A percentile compares a stretch with the other conserved stretches of the same genome.
These are phyloP conservation scores for Soucietia sequanensis DNA, from an alignment of 805 yeast species.

Conservation along the genomic window DNA sequence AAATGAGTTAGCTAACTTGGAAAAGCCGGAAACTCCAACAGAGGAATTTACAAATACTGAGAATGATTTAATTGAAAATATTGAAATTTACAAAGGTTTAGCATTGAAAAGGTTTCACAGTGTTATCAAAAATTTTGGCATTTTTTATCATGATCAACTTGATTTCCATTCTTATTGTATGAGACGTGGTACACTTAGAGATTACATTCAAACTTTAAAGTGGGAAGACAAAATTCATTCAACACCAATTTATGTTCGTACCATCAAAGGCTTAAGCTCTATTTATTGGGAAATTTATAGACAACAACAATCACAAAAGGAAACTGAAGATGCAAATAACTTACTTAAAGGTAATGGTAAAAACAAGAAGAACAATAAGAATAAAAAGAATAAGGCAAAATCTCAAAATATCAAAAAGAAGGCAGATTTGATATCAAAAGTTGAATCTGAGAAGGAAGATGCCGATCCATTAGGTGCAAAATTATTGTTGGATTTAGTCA, in stretches of 20 bases:
- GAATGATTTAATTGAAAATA: conserved; percentile 39
- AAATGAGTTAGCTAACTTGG: conserved; percentile 14
- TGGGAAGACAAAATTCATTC: conserved; percentile 81
- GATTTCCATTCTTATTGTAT: conserved; percentile 94
- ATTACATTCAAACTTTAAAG: conserved; percentile 68
- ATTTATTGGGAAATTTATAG: conserved; percentile 48
- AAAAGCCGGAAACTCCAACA: conserved; percentile 11
- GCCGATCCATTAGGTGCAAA: conserved; percentile 60
- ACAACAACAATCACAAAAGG: conserved; percentile 16
- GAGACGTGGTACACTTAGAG: conserved; percentile 86
- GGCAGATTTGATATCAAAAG: conserved; percentile 50
- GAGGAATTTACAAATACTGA: conserved; percentile 27
- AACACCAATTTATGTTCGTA: conserved; percentile 71
- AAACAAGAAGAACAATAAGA: conserved; percentile 28
- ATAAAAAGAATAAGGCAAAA: conserved; percentile 58
- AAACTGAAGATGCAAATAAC: conserved; percentile 17
- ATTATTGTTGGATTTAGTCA: conserved; percentile 25
- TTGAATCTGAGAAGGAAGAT: conserved; percentile 47
- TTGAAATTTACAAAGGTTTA: conserved; percentile 57
- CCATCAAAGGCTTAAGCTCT: conserved; percentile 60
- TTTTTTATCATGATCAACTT: conserved; percentile 77
- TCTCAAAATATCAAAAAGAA: conserved; percentile 48
- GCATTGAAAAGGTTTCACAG: conserved; percentile 77
- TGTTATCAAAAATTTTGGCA: conserved; percentile 63
- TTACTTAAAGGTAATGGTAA: conserved; percentile 11